Conservation (phyloP, 1,284 basidiomycete genomes). For the Cutaneotrichosporon mucoides region DNA sequence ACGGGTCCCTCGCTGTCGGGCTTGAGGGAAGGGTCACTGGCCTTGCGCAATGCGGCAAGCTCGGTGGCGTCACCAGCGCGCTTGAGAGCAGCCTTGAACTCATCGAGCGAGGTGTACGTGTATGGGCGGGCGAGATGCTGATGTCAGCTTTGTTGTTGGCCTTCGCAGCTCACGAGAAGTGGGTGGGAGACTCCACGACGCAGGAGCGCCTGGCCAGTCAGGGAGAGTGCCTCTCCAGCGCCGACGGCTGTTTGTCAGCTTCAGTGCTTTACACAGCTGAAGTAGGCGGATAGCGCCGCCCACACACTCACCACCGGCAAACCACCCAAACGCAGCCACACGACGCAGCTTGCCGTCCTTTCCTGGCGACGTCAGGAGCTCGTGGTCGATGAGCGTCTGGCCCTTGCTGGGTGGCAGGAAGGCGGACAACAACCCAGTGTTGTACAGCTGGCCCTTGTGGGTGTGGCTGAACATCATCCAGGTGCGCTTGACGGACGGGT, state of each 20-base stretch:
- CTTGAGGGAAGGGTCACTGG: neutral
- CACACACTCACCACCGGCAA: constrained; percentile 64
- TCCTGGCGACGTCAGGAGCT: constrained; percentile 60
- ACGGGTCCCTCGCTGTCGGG: constrained; percentile 61
- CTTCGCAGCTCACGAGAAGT: constrained; percentile 60
- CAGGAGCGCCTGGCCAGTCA: constrained; percentile 72
- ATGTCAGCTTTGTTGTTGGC: neutral
- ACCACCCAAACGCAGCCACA: constrained; percentile 83
- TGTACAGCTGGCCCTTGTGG: constrained; percentile 68
- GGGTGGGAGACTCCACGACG: constrained; percentile 73
- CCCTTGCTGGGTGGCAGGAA: constrained; percentile 53
- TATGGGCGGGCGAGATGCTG: constrained; percentile 78
- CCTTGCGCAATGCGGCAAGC: constrained; percentile 4
- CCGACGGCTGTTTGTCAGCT: constrained; percentile 61
- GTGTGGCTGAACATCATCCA: constrained; percentile 84
- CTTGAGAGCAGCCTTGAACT: constrained; percentile 59
- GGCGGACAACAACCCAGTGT: constrained; percentile 67
- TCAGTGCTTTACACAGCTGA: neutral
- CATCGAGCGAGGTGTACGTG: constrained; percentile 60
- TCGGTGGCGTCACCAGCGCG: constrained; percentile 55
- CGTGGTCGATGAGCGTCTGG: constrained; percentile 73
- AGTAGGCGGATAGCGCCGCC: neutral
- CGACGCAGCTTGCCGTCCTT: constrained; percentile 58
- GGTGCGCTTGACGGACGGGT: constrained; percentile 30
- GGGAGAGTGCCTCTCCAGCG: constrained; percentile 70